phyloP scores from a whole-genome alignment of 176 grass and related monocot genomes.

The Thalia dealbata region DNA sequence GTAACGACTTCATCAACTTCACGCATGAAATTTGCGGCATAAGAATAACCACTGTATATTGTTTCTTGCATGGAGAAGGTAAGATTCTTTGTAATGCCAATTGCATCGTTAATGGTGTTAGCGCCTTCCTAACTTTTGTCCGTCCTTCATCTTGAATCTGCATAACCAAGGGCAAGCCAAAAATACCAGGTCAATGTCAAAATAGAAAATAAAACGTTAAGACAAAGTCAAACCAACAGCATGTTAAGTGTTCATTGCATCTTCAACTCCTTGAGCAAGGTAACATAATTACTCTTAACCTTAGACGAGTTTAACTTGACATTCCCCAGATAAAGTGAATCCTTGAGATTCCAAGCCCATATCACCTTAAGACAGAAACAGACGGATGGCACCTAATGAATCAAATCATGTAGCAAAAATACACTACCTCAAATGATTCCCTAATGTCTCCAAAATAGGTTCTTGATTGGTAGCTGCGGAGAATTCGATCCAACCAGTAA shows the following conservation, averaged over 20 bases:
- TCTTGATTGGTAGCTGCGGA: conserved; percentile 93
- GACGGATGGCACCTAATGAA: background rate
- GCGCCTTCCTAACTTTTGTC: conserved; percentile 67
- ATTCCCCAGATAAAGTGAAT: too few species aligned
- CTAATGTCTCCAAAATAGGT: conserved; percentile 76
- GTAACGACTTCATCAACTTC: conserved; percentile 49
- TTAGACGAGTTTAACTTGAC: too few species aligned
- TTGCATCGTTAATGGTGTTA: conserved; percentile 45
- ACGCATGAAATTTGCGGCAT: conserved; percentile 74
- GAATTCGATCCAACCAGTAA: conserved; percentile 91
- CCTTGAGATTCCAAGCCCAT: background rate
- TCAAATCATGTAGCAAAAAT: background rate
- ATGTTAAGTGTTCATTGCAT: too few species aligned
- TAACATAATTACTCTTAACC: too few species aligned
- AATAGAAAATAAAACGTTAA: conserved; percentile 12
- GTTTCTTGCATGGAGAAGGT: conserved; percentile 82
- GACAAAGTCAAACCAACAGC: background rate
- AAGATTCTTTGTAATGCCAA: conserved; percentile 70
- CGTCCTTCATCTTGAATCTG: conserved; percentile 90
- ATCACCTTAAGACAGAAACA: background rate
- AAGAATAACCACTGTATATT: conserved; percentile 90
- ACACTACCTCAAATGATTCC: conserved; percentile 62
- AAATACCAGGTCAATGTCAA: conserved; percentile 4
- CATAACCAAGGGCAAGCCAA: conserved; percentile 1
- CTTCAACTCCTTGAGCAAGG: too few species aligned